Conservation (phyloP, 208 protist genomes). For the Endotrypanum monterogeii region DNA sequence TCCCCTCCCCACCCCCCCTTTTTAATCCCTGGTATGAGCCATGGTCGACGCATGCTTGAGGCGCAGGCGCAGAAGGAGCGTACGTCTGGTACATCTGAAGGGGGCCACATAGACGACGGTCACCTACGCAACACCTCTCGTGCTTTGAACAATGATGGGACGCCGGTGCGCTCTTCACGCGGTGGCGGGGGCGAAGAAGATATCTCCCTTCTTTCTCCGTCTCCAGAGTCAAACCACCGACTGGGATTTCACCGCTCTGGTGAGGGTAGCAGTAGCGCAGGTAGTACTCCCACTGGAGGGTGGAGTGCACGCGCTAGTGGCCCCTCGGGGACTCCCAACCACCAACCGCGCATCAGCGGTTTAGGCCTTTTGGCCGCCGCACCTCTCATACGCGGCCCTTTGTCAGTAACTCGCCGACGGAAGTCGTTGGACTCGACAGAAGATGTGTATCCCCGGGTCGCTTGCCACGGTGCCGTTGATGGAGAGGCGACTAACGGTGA, state of each 20-base stretch:
- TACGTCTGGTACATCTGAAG: constrained; percentile 15
- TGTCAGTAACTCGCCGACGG: neutral
- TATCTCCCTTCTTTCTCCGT: constrained; percentile 1
- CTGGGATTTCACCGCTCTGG: neutral
- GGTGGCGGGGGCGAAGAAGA: neutral
- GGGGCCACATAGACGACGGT: constrained; percentile 21
- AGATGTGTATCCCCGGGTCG: neutral
- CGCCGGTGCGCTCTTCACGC: constrained; percentile 20
- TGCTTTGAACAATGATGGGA: constrained; percentile 31
- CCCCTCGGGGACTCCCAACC: neutral
- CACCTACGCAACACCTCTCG: constrained; percentile 28
- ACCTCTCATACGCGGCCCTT: neutral
- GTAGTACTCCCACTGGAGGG: neutral
- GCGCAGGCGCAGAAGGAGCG: constrained; percentile 43
- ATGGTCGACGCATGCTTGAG: constrained; percentile 55
- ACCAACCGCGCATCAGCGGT: neutral
- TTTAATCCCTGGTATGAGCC: constrained; percentile 39
- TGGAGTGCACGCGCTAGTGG: neutral
- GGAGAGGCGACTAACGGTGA: neutral
- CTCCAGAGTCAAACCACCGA: neutral
- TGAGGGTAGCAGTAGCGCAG: neutral
- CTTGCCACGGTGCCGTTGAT: constrained; percentile 11
- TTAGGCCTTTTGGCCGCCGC: neutral
- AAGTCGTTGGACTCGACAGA: neutral
- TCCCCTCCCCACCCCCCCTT: neutral